Evolutionary conservation across 1,139 yeast species (phyloP).

Genomic region (Candida frijolesensis): DNA sequence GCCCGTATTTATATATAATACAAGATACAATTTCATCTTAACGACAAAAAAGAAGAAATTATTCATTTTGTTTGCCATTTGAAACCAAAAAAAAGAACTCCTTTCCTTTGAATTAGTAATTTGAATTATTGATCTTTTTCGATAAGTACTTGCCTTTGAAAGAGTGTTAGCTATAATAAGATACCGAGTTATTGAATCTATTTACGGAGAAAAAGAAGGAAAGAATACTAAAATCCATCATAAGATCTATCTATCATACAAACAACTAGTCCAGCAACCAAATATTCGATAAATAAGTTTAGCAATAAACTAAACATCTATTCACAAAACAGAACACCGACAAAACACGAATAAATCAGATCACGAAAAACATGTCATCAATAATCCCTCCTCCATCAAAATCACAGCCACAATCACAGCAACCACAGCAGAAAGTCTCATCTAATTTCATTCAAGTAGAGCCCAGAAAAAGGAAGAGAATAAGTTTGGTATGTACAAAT

Average conservation of each 20-base stretch:
- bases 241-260: background rate
- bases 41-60: background rate
- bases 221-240: too few species aligned
- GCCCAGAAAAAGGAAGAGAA: conserved; percentile 29
- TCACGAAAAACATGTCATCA: too few species aligned
- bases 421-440: background rate
- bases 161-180: too few species aligned
- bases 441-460: background rate
- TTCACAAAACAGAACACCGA: too few species aligned
- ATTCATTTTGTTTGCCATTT: background rate
- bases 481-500: conserved; percentile 37
- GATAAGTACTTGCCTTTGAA: too few species aligned
- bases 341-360: too few species aligned
- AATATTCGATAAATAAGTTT: too few species aligned
- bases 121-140: too few species aligned
- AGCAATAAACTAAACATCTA: too few species aligned
- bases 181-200: too few species aligned
- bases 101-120: background rate
- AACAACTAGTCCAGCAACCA: background rate
- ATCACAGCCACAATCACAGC: background rate
- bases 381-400: background rate
- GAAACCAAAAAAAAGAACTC: background rate
- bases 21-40: background rate
- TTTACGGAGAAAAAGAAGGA: too few species aligned
- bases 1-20: background rate